Percentiles rank a stretch among this genome's conserved stretches.
These are phyloP conservation scores for Aspergillus sp. DNA, from an alignment of 2,329 filamentous ascomycete genomes.

Conservation along the genomic window DNA sequence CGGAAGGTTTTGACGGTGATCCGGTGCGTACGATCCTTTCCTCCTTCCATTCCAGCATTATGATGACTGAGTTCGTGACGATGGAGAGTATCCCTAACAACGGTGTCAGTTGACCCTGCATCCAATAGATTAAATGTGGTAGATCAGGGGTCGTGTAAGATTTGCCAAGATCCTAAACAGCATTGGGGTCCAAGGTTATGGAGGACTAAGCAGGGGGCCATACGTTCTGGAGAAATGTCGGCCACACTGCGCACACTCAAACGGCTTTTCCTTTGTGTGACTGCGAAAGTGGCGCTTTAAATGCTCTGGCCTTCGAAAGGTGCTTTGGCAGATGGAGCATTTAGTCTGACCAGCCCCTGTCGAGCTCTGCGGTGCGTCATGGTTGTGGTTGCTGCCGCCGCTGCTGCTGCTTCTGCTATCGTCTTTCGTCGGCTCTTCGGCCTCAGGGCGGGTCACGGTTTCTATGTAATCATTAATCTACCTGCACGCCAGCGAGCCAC, in stretches of 20 bases:
- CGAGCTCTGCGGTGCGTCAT: conserved; percentile 15
- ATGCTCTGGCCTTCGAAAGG: conserved; percentile 44
- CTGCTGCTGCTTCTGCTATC: conserved; percentile 9
- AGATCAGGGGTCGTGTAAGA: neutral
- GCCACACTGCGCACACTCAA: conserved; percentile 43
- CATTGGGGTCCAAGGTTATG: neutral
- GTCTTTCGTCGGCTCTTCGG: conserved; percentile 14
- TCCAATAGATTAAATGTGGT: neutral
- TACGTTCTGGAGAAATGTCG: conserved; percentile 47
- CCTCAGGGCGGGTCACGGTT: conserved; percentile 21
- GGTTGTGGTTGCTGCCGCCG: conserved; percentile 8
- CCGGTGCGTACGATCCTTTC: conserved; percentile 40
- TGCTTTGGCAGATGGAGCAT: conserved; percentile 41
- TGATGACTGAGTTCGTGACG: conserved; percentile 45
- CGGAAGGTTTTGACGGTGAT: conserved; percentile 47
- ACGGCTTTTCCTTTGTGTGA: conserved; percentile 45
- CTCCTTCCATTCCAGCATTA: conserved; percentile 35
- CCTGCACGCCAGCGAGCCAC: neutral
- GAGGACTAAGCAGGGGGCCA: conserved; percentile 11
- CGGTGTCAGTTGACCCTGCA: conserved; percentile 4
- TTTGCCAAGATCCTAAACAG: neutral
- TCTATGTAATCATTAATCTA: conserved; percentile 14
- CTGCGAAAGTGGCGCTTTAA: conserved; percentile 45
- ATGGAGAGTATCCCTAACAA: conserved; percentile 42
- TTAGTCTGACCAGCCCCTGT: conserved; percentile 27